Evolutionary conservation across 345 rosid genomes (phyloP), one percentile per base, ranked within the genome.

Genomic region (Geranium rotundifolium): DNA sequence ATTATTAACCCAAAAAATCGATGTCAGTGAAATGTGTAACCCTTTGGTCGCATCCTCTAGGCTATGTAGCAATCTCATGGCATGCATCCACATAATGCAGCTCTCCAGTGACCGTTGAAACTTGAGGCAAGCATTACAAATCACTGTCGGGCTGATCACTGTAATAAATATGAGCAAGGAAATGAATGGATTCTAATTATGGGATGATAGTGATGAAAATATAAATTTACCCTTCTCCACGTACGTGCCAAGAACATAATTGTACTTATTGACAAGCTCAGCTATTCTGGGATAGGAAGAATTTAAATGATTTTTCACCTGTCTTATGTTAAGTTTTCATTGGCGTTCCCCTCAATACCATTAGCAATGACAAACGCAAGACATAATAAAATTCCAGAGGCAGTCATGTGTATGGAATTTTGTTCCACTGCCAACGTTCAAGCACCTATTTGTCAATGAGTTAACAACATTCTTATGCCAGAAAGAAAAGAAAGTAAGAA

Each of bases 151-250:
- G 14, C 17, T 13, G 17, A 60, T 15, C 29, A 20, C 4, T 34
- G 2, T 17, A 52, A 52, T 56, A 49, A 17, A 50, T 71, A 29
- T 46, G 37, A n/a, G n/a, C n/a, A n/a, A n/a, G n/a, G n/a, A n/a
- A n/a, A n/a, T n/a, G n/a, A n/a, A n/a, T n/a, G n/a, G n/a, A n/a
- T n/a, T n/a, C n/a, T n/a, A n/a, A n/a, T n/a, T n/a, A n/a, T n/a
- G n/a, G n/a, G n/a, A n/a, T n/a, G 3, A n/a, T n/a, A n/a, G n/a
- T n/a, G n/a, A 18, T 6, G 58, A 63, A 60, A 14, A 60, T 56
- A 18, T n/a, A n/a, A n/a, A n/a, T 12, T 93, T 68, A 93, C 99
- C 66, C 95, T 86, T 81, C 80, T 88, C 99, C 97, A n/a, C n/a
- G n/a, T n/a, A 93, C 52, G 84, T 73, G 80, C 95, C 81, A 64